phyloP scores from a whole-genome alignment of 306 rosid genomes.

The Carpinus fangiana region DNA sequence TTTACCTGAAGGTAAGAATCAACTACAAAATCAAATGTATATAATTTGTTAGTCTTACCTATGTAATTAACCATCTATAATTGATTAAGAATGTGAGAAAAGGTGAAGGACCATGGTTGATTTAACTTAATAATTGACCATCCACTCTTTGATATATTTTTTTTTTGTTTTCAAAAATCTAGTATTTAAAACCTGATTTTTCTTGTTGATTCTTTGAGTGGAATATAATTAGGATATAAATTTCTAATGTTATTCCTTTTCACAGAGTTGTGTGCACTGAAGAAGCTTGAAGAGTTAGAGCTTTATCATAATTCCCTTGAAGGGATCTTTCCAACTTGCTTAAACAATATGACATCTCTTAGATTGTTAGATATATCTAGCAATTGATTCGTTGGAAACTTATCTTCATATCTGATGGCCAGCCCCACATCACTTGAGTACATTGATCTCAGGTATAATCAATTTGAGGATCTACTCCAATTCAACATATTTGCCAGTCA shows the following conservation, averaged over 20 bases:
- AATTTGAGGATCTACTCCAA: slow-evolving; percentile 11
- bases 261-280: slow-evolving; percentile 14
- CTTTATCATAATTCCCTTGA: not conserved
- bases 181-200: too few species aligned
- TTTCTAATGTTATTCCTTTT: not conserved
- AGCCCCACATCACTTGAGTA: slow-evolving; percentile 10
- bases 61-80: too few species aligned
- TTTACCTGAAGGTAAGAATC: slow-evolving; percentile 3
- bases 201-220: too few species aligned
- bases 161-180: too few species aligned
- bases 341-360: slow-evolving; percentile 21
- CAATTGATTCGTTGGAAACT: slow-evolving; percentile 12
- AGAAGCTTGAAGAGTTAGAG: slow-evolving; percentile 14
- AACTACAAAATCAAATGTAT: not conserved
- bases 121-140: too few species aligned
- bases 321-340: slow-evolving; percentile 19
- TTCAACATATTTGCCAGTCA: slow-evolving; percentile 22
- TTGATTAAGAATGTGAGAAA: too few species aligned
- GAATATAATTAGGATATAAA: too few species aligned
- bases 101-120: not conserved
- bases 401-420: slow-evolving; percentile 6
- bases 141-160: too few species aligned
- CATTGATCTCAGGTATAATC: slow-evolving; percentile 14
- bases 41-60: too few species aligned
- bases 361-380: slow-evolving; percentile 13